Percentiles rank a stretch among this genome's conserved stretches.
These are phyloP conservation scores for Glaciozyma antarctica DNA, from an alignment of 768 basidiomycete species.

Conservation along the genomic window DNA sequence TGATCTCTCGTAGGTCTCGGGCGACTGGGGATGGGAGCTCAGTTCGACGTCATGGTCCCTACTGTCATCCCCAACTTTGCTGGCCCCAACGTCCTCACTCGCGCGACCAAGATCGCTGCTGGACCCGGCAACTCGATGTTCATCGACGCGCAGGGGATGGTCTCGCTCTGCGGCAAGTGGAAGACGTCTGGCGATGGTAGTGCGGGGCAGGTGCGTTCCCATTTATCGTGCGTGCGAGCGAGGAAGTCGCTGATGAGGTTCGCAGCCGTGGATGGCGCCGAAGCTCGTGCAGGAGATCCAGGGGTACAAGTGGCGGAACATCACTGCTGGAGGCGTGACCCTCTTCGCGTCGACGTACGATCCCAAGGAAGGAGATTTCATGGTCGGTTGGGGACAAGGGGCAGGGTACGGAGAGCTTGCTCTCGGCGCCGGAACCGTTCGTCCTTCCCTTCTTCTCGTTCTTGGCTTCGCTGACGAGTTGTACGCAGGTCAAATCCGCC, in stretches of 20 bases:
- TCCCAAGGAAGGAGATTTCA: conserved; percentile 57
- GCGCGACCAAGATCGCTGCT: conserved; percentile 57
- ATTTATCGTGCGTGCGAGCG: not conserved
- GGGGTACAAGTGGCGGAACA: conserved; percentile 65
- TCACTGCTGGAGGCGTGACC: conserved; percentile 74
- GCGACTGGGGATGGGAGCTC: conserved; percentile 76
- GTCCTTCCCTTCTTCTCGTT: not conserved
- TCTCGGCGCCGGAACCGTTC: conserved; percentile 48
- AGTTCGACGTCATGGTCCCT: conserved; percentile 68
- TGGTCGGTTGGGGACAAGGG: conserved; percentile 49
- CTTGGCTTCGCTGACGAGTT: not conserved
- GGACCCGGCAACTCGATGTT: conserved; percentile 79
- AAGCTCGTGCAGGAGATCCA: conserved; percentile 40
- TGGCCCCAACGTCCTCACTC: conserved; percentile 55
- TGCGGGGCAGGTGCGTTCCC: conserved; percentile 15
- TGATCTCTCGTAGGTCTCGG: conserved; percentile 50
- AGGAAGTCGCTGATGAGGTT: not conserved
- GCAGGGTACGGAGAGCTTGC: conserved; percentile 60
- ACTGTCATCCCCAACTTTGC: conserved; percentile 76
- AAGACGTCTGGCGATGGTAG: conserved; percentile 87
- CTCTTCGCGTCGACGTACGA: conserved; percentile 68
- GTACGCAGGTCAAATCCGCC: conserved; percentile 20
- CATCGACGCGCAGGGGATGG: conserved; percentile 70
- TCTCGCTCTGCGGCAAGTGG: conserved; percentile 53
- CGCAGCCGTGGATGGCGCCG: conserved; percentile 29